Percentiles rank a stretch among this genome's conserved stretches.
These are phyloP conservation scores for Ophiostoma sp. DNA, from an alignment of 2,329 filamentous ascomycete species.

Conservation along the genomic window DNA sequence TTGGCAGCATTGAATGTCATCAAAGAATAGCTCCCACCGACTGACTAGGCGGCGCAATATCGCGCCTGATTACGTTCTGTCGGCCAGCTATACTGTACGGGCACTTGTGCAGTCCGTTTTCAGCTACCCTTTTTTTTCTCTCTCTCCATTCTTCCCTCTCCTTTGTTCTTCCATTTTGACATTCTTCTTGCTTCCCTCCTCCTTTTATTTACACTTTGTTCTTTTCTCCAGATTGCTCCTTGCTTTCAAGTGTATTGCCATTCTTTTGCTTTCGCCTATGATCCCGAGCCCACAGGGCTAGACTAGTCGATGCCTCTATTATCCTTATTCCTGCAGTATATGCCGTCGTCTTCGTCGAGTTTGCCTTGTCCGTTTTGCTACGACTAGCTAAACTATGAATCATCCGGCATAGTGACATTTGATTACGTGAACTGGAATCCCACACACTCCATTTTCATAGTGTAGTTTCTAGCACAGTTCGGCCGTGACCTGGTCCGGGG, in stretches of 20 bases:
- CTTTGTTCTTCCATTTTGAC: background rate
- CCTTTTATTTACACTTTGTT: background rate
- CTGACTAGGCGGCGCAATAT: background rate
- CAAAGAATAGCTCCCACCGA: background rate
- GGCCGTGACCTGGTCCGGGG: no score
- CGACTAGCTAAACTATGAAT: background rate
- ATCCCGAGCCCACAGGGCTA: background rate
- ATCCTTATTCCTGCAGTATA: background rate
- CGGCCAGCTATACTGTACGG: background rate
- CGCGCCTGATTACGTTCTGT: background rate
- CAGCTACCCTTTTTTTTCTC: background rate
- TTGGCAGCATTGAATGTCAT: background rate
- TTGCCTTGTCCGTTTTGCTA: background rate
- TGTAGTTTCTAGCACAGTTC: background rate
- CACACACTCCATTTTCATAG: no score
- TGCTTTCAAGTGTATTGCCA: background rate
- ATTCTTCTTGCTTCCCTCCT: background rate
- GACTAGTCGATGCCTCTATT: background rate
- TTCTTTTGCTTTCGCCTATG: background rate
- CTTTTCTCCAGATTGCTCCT: background rate
- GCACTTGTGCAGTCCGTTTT: background rate
- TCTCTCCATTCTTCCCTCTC: background rate
- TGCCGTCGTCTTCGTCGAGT: background rate
- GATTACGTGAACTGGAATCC: background rate
- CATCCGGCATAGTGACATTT: background rate